These are phyloP conservation scores for Magnusiomyces tetraspermus DNA, from an alignment of 1,139 yeast genomes.

Conservation along the genomic window DNA sequence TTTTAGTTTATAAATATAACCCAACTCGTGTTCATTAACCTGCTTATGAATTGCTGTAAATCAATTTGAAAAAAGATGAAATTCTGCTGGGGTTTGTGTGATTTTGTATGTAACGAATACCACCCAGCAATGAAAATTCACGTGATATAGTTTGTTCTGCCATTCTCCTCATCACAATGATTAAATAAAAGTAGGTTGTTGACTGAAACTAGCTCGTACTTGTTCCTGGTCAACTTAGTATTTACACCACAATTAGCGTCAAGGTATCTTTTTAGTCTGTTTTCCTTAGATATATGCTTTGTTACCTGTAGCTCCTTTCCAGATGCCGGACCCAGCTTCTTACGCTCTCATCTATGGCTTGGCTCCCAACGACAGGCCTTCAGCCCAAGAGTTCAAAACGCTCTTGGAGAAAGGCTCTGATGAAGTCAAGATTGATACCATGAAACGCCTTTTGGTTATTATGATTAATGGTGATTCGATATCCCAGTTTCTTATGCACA, in stretches of 20 bases:
- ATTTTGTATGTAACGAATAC: too few relatives aligned
- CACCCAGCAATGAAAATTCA: too few relatives aligned
- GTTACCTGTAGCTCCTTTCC: not conserved
- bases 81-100: too few relatives aligned
- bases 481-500: slow-evolving; percentile 95
- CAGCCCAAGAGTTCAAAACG: slow-evolving; percentile 67
- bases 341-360: slow-evolving; percentile 32
- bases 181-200: too few relatives aligned
- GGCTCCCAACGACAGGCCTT: slow-evolving; percentile 48
- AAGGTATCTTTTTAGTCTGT: not conserved
- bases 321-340: slow-evolving; percentile 30
- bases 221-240: too few relatives aligned
- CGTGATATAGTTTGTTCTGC: too few relatives aligned
- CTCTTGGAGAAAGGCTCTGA: slow-evolving; percentile 85
- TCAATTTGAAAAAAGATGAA: too few relatives aligned
- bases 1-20: too few relatives aligned
- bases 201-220: too few relatives aligned
- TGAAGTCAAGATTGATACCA: slow-evolving; percentile 76
- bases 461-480: slow-evolving; percentile 90
- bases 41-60: too few relatives aligned
- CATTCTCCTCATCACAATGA: too few relatives aligned
- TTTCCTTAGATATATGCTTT: not conserved
- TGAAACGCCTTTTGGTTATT: slow-evolving; percentile 76
- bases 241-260: not conserved
- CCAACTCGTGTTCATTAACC: too few relatives aligned